Conservation (phyloP, 1,284 basidiomycete genomes). For the Sporisorium sorghi region DNA sequence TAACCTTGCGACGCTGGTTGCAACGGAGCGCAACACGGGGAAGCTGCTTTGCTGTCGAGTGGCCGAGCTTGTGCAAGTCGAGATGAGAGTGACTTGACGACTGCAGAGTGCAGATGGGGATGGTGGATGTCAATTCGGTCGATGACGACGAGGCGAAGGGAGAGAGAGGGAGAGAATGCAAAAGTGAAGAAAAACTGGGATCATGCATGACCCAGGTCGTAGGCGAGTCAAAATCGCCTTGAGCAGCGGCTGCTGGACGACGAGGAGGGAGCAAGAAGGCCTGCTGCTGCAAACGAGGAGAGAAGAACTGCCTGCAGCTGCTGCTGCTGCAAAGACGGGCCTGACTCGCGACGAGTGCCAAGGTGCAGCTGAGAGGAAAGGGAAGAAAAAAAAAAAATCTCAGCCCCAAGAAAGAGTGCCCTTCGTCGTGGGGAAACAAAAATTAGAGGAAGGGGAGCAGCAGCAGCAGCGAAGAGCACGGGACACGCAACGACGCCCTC, state of each 20-base stretch:
- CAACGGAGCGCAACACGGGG: neutral
- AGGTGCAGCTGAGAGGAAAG: neutral
- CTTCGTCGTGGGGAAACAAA: conserved; percentile 4
- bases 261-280: no score
- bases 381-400: no score
- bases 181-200: neutral
- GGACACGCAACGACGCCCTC: neutral
- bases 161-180: no score
- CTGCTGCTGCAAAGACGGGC: no score
- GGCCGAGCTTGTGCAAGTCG: neutral
- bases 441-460: no score
- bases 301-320: no score
- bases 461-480: neutral
- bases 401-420: neutral
- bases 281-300: no score
- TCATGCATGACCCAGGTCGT: neutral
- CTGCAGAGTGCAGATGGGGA: neutral
- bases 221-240: neutral
- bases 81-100: neutral
- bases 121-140: neutral
- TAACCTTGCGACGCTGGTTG: neutral
- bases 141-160: neutral
- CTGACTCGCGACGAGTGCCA: neutral
- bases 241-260: neutral
- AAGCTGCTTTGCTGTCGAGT: neutral